These are phyloP conservation scores for Babesia bigemina DNA, from an alignment of 169 alveolate genomes.

Conservation along the genomic window DNA sequence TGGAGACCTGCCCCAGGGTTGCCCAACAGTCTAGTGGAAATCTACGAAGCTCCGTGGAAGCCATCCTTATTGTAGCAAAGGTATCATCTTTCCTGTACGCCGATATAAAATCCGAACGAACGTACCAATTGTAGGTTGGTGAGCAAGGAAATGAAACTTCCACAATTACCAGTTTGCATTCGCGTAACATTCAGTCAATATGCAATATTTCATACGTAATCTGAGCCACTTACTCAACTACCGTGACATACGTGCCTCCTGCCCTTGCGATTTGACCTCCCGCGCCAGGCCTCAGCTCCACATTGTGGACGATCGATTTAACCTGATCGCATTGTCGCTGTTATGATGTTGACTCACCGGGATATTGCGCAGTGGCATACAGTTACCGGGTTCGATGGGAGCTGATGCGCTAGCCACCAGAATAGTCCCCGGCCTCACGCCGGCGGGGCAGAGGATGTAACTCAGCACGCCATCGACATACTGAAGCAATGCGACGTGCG, in stretches of 20 bases:
- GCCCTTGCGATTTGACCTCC: constrained; percentile 86
- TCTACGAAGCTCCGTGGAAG: constrained; percentile 84
- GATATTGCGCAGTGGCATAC: constrained; percentile 82
- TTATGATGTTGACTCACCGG: constrained; percentile 70
- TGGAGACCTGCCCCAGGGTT: constrained; percentile 84
- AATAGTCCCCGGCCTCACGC: constrained; percentile 86
- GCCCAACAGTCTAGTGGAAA: constrained; percentile 90
- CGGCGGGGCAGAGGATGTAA: constrained; percentile 84
- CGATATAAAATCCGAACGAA: no score
- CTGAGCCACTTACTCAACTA: constrained; percentile 50
- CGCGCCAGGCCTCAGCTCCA: constrained; percentile 88
- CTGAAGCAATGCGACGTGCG: constrained; percentile 85
- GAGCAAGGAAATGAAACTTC: neutral
- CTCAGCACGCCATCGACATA: constrained; percentile 89
- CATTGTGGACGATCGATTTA: constrained; percentile 83
- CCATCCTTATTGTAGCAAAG: constrained; percentile 84
- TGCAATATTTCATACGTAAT: no score
- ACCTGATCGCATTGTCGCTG: constrained; percentile 31
- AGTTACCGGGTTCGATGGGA: constrained; percentile 85
- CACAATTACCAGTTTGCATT: no score
- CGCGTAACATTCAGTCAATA: no score
- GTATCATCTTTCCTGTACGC: constrained; percentile 70
- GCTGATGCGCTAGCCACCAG: constrained; percentile 84
- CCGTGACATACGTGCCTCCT: constrained; percentile 85
- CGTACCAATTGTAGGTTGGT: constrained; percentile 6